These are phyloP conservation scores for Pichia insulana DNA, from an alignment of 805 yeast species.

Conservation along the genomic window DNA sequence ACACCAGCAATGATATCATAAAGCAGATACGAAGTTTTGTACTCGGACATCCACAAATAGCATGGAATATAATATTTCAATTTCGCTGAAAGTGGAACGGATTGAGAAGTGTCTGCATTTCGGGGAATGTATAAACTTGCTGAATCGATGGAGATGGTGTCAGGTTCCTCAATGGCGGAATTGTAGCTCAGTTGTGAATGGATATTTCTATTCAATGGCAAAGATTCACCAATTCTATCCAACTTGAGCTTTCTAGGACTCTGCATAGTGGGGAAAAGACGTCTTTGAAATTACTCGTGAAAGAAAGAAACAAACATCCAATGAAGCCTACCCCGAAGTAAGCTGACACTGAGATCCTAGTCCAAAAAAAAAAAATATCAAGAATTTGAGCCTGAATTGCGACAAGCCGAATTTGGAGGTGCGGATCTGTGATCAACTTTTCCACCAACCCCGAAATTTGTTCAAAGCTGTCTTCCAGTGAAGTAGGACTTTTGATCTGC, in stretches of 20 bases:
- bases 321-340: too few species aligned
- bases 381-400: too few species aligned
- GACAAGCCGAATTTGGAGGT: too few species aligned
- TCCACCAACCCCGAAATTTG: too few species aligned
- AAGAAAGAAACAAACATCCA: too few species aligned
- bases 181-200: not conserved
- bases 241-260: not conserved
- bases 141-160: not conserved
- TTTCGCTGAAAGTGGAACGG: slow-evolving; percentile 16
- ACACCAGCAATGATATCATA: slow-evolving; percentile 78
- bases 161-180: not conserved
- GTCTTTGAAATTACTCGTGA: too few species aligned
- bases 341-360: too few species aligned
- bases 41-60: slow-evolving; percentile 56
- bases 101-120: not conserved
- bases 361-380: too few species aligned
- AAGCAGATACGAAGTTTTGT: slow-evolving; percentile 30
- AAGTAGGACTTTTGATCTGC: too few species aligned
- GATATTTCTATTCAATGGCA: not conserved
- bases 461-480: too few species aligned
- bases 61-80: slow-evolving; percentile 62
- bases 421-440: too few species aligned
- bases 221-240: not conserved
- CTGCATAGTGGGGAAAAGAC: not conserved
- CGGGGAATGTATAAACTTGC: slow-evolving; percentile 1